Evolutionary conservation across 208 protist species (phyloP).

Genomic region (Trypanosoma vivax): DNA sequence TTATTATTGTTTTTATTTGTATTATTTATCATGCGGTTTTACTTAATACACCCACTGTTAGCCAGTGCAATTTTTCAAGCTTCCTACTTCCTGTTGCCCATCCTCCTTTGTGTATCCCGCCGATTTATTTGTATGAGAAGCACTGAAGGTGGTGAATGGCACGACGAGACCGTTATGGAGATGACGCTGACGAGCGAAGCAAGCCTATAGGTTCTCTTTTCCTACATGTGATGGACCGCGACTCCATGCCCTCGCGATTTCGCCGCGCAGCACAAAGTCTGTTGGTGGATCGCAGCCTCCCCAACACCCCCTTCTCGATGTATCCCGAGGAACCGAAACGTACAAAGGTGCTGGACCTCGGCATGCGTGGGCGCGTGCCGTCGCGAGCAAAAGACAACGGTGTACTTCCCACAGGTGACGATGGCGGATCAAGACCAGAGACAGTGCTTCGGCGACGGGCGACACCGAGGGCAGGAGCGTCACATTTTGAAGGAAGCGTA

Average conservation of each 20-base stretch:
- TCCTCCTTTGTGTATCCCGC: too few species aligned
- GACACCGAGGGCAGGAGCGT: neutral
- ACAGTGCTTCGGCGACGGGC: neutral
- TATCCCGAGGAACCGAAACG: slow-evolving; percentile 20
- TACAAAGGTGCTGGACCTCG: slow-evolving; percentile 9
- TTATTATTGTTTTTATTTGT: too few species aligned
- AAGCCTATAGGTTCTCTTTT: slow-evolving; percentile 71
- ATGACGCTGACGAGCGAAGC: slow-evolving; percentile 32
- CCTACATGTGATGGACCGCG: slow-evolving; percentile 41
- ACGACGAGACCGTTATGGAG: too few species aligned
- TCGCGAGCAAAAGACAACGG: too few species aligned
- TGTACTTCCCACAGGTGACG: too few species aligned
- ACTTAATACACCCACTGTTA: too few species aligned
- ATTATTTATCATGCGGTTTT: too few species aligned
- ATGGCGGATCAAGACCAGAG: too few species aligned
- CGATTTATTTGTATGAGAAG: too few species aligned
- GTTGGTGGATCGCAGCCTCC: slow-evolving; percentile 42
- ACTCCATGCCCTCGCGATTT: slow-evolving; percentile 22
- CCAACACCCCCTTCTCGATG: slow-evolving; percentile 50
- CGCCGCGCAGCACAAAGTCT: slow-evolving; percentile 25
- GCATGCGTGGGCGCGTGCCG: slow-evolving; percentile 33
- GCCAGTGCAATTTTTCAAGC: too few species aligned
- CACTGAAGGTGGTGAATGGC: too few species aligned
- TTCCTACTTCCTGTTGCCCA: too few species aligned
- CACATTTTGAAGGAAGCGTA: slow-evolving; percentile 2